A percentile compares a stretch with the other conserved stretches of the same genome.
Evolutionary conservation across 1,139 yeast species (phyloP).

Genomic region (Yamadazyma blattariae): DNA sequence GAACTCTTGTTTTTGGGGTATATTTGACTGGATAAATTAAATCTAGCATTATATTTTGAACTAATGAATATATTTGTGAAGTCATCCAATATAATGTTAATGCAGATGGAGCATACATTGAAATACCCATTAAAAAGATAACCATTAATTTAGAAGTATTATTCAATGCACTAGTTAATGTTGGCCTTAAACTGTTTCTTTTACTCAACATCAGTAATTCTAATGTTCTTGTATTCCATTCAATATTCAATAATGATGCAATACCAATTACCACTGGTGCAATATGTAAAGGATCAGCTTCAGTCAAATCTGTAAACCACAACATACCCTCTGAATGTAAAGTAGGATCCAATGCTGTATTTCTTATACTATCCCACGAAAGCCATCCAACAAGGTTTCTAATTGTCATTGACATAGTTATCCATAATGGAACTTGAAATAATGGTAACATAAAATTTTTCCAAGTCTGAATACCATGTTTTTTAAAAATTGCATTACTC

Average conservation of each 20-base stretch:
- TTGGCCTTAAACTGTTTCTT: conserved; percentile 48
- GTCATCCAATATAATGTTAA: conserved; percentile 83
- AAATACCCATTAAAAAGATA: conserved; percentile 76
- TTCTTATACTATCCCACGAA: conserved; percentile 43
- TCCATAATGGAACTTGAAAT: conserved; percentile 88
- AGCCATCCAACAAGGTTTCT: conserved; percentile 77
- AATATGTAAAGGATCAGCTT: conserved; percentile 59
- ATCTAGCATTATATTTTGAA: conserved; percentile 76
- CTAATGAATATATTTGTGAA: conserved; percentile 71
- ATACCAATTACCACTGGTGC: conserved; percentile 73
- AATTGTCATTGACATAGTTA: conserved; percentile 70
- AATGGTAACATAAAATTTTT: conserved; percentile 72
- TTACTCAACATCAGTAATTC: conserved; percentile 42
- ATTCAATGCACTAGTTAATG: conserved; percentile 56
- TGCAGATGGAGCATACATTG: conserved; percentile 84
- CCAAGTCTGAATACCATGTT: conserved; percentile 73
- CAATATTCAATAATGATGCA: conserved; percentile 71
- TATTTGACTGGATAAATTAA: conserved; percentile 57
- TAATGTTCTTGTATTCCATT: conserved; percentile 64
- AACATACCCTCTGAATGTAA: conserved; percentile 53
- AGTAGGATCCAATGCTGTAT: conserved; percentile 52
- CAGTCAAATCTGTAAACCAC: conserved; percentile 61
- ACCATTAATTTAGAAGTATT: conserved; percentile 73
- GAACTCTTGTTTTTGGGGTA: conserved; percentile 40
- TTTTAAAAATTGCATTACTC: conserved; percentile 65